Conservation (phyloP, 2,329 filamentous ascomycete genomes). For the Chaetomiaceae sp. region DNA sequence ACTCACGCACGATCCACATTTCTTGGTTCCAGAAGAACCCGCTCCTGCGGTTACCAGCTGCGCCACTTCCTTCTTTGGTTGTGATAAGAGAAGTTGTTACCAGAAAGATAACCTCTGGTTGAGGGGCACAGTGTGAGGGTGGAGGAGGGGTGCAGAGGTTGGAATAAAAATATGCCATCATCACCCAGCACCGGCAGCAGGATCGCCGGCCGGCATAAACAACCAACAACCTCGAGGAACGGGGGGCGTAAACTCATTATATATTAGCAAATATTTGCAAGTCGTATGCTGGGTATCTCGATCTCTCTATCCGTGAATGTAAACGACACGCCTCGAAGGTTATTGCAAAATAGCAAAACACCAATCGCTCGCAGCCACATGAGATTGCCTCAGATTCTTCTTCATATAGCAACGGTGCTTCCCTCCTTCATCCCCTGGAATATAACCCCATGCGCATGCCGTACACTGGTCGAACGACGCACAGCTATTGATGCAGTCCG, state of each 20-base stretch:
- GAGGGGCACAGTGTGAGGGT: not conserved
- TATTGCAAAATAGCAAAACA: slow-evolving; percentile 35
- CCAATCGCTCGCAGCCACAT: slow-evolving; percentile 33
- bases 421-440: slow-evolving; percentile 31
- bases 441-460: slow-evolving; percentile 37
- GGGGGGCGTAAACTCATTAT: slow-evolving; percentile 3
- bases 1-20: not conserved
- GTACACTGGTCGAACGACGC: slow-evolving; percentile 35
- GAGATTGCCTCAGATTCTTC: slow-evolving; percentile 30
- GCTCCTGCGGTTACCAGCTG: too few species aligned
- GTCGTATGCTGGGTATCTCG: slow-evolving; percentile 13
- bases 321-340: not conserved
- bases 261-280: slow-evolving; percentile 10
- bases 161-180: not conserved
- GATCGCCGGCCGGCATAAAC: too few species aligned
- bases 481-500: slow-evolving; percentile 39
- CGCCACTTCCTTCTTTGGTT: too few species aligned
- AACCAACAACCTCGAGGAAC: not conserved
- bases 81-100: too few species aligned
- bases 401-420: slow-evolving; percentile 38
- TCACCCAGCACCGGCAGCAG: too few species aligned
- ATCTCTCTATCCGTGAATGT: not conserved
- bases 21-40: not conserved
- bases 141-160: not conserved
- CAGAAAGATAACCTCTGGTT: too few species aligned